A percentile compares a stretch with the other conserved stretches of the same genome.
Conservation (phyloP, 306 rosid genomes). For the Corylus heterophylla region DNA sequence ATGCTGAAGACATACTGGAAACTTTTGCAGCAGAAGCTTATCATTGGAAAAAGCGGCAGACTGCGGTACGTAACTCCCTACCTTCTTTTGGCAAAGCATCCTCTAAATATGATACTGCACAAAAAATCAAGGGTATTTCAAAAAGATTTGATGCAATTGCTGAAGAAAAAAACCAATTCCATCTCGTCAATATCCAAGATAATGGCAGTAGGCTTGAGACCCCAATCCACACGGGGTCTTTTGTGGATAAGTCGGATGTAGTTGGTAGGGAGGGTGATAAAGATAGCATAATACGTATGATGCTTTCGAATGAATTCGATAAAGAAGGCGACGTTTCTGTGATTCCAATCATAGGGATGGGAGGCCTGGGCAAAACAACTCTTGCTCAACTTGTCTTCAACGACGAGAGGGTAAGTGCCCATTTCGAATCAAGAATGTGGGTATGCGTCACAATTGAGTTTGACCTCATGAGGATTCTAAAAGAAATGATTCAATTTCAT, state of each 20-base stretch:
- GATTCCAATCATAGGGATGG: conserved; percentile 20
- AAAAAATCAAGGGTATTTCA: not conserved
- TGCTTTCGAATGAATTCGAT: not conserved
- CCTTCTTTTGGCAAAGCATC: not conserved
- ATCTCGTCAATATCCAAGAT: not conserved
- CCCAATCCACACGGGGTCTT: not conserved
- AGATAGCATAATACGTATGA: not conserved
- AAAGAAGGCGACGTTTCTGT: not conserved
- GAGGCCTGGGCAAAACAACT: conserved; percentile 33
- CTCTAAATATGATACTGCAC: not conserved
- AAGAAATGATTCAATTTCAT: not conserved
- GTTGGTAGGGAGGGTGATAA: not conserved
- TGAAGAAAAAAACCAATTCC: not conserved
- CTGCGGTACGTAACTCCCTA: not conserved
- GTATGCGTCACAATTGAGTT: conserved; percentile 17
- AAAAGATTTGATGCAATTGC: not conserved
- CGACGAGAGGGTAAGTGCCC: not conserved
- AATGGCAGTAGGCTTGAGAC: not conserved
- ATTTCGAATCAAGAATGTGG: conserved; percentile 26
- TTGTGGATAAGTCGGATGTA: not conserved
- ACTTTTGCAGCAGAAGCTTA: not conserved
- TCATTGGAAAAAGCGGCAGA: not conserved
- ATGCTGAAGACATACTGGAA: not conserved
- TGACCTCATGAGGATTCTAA: not conserved
- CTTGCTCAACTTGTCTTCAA: conserved; percentile 15